Percentiles rank a stretch among this genome's conserved stretches.
These are phyloP conservation scores for Limonium bicolor DNA, from an alignment of 148 eudicot genomes.

Conservation along the genomic window DNA sequence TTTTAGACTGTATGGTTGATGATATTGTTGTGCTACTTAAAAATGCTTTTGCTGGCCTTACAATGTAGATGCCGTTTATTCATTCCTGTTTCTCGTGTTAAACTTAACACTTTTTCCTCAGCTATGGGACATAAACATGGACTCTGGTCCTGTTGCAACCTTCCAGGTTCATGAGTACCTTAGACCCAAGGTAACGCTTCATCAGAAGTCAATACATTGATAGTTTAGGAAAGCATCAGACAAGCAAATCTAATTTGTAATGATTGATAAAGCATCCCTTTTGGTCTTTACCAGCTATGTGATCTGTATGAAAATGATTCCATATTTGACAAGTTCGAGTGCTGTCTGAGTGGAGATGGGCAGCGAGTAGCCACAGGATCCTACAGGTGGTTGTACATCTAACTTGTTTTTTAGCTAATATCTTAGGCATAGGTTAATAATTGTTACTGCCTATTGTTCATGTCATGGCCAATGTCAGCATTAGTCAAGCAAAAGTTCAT, in stretches of 20 bases:
- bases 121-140: constrained; percentile 24
- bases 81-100: constrained; percentile 1
- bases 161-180: constrained; percentile 20
- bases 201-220: too few relatives aligned
- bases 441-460: too few relatives aligned
- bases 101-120: constrained; percentile 8
- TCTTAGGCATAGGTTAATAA: too few relatives aligned
- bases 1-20: too few relatives aligned
- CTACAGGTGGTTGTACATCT: constrained; percentile 32
- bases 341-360: constrained; percentile 70
- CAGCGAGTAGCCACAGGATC: constrained; percentile 63
- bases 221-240: too few relatives aligned
- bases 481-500: too few relatives aligned
- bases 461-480: too few relatives aligned
- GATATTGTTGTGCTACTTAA: too few relatives aligned
- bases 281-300: constrained; percentile 49
- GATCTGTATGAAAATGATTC: constrained; percentile 73
- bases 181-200: constrained; percentile 18
- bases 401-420: neutral
- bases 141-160: constrained; percentile 22
- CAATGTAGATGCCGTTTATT: too few relatives aligned
- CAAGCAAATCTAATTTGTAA: too few relatives aligned
- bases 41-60: too few relatives aligned
- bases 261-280: too few relatives aligned
- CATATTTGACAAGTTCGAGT: constrained; percentile 68